These are phyloP conservation scores for Chlamydomonas schloesseri DNA, from an alignment of 139 green algal species.

Conservation along the genomic window DNA sequence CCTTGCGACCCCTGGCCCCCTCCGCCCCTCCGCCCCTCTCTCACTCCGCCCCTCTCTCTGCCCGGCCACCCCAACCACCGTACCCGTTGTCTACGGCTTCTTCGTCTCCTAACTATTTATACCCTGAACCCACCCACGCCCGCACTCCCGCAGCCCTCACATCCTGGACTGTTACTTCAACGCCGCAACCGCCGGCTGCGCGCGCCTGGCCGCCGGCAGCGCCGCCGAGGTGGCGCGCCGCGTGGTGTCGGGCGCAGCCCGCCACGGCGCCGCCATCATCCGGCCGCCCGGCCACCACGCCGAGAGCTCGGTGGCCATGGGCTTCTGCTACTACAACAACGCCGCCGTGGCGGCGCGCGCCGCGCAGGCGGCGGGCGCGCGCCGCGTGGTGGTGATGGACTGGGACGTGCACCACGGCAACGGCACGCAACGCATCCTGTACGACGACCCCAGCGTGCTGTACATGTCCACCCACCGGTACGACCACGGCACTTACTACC, in stretches of 20 bases:
- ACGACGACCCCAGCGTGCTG: constrained; percentile 74
- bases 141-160: constrained; percentile 12
- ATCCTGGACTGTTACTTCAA: constrained; percentile 81
- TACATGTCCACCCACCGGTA: constrained; percentile 84
- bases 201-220: constrained; percentile 75
- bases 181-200: constrained; percentile 69
- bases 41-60: too few relatives aligned
- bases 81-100: too few relatives aligned
- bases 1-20: too few relatives aligned
- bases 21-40: too few relatives aligned
- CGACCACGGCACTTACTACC: constrained; percentile 70
- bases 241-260: constrained; percentile 58
- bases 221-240: constrained; percentile 66
- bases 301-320: constrained; percentile 77
- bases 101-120: too few relatives aligned
- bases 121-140: too few relatives aligned
- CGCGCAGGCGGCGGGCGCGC: constrained; percentile 48
- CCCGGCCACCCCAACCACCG: too few relatives aligned
- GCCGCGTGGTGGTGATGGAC: constrained; percentile 82
- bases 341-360: constrained; percentile 71
- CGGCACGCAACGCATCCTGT: constrained; percentile 84
- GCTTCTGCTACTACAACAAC: constrained; percentile 95
- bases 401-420: constrained; percentile 90
- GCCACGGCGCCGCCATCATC: constrained; percentile 62
- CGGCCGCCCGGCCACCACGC: constrained; percentile 81